These are phyloP conservation scores for Melaleuca alternifolia DNA, from an alignment of 345 rosid genomes.

Conservation along the genomic window DNA sequence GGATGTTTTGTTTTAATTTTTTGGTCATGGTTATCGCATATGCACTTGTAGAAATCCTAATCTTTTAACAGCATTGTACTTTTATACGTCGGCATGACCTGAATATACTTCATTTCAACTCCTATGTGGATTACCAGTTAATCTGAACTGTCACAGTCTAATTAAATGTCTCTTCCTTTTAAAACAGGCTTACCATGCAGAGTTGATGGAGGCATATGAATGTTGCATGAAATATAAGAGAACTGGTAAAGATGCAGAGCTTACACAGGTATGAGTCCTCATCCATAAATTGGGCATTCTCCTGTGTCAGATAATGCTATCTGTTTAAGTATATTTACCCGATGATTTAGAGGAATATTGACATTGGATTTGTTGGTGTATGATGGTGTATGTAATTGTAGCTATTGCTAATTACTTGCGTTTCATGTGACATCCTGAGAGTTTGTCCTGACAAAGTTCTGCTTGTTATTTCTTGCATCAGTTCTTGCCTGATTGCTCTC, in stretches of 20 bases:
- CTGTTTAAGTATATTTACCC: neutral
- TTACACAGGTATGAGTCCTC: conserved; percentile 57
- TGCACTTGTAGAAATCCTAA: neutral
- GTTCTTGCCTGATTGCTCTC: neutral
- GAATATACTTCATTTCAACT: neutral
- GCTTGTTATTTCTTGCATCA: neutral
- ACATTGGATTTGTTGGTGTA: neutral
- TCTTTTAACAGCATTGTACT: neutral
- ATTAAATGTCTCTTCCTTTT: neutral
- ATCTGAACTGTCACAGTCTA: neutral
- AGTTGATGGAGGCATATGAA: conserved; percentile 85
- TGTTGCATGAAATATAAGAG: conserved; percentile 81
- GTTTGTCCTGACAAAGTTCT: neutral
- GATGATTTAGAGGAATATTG: neutral
- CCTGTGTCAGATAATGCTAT: neutral
- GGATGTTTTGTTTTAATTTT: neutral
- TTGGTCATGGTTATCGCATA: neutral
- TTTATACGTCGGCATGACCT: neutral
- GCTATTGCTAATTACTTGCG: neutral
- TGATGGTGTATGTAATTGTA: neutral
- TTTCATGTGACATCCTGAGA: neutral
- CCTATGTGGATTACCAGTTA: neutral
- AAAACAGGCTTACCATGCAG: conserved; percentile 73
- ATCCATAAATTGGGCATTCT: neutral
- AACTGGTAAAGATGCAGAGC: conserved; percentile 94